Evolutionary conservation across 1,139 yeast genomes (phyloP), one percentile per base, ranked within the genome.

Genomic region (Blastobotrys proliferans): DNA sequence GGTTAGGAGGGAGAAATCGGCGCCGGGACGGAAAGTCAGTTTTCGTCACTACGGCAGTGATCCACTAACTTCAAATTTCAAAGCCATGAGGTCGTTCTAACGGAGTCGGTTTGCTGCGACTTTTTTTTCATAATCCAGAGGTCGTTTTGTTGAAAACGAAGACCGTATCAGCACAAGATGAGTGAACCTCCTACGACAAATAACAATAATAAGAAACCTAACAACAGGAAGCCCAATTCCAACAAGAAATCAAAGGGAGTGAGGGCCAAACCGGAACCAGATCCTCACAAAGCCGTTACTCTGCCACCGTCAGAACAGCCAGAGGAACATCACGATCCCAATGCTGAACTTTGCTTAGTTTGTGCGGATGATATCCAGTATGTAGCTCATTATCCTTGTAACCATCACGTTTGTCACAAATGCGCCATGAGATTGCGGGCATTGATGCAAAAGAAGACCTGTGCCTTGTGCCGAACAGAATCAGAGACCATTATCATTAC

Each of bases 381-480:
- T 56, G 79, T 80, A 2, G 85, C 95, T 0, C 62, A 83, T 13
- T 77, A 92, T 2, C 85, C 90, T 1, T 92, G 99, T 64, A 81
- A 81, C 54, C 97, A 92, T 60, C 73, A 73, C 19, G 80, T 90
- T 0, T 92, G 99, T 62, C 88, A 87, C 60, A 67, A 65, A 43
- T 92, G 99, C 68, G 73, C 88, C 0, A 76, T 90, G 54, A 73
- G 97, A 52, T 87, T 88, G 57, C 72, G 97, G 35, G 92, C 88
- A 0, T 67, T 90, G 22, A 88, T 84, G 64, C 74, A 76, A 30
- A 87, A 84, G 64, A 74, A 71, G 27, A 69, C 74, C 16, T 92
- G 99, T 68, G 72, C 92, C 43, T 80, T 87, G 38, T 92, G 99
- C 65, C 62, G 74, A 22, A 77, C 88, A 2, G 86, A 81, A 40